Conservation (phyloP, 768 basidiomycete species). For the Leccinum olivaceopallidum region DNA sequence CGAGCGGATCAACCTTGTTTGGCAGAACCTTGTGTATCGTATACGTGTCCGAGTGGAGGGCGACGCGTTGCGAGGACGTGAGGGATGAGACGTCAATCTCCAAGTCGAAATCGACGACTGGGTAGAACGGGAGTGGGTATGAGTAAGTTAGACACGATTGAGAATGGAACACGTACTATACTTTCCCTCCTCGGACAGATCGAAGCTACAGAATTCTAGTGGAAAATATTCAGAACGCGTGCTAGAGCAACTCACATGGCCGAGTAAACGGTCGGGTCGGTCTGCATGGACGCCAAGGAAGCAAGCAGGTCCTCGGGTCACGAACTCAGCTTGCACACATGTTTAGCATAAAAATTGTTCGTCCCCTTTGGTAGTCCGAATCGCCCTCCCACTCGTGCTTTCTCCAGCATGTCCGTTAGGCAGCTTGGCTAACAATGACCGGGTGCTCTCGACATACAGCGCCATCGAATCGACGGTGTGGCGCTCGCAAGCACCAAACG, state of each 20-base stretch:
- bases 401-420: conserved; percentile 31
- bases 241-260: conserved; percentile 31
- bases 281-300: conserved; percentile 26
- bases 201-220: conserved; percentile 4
- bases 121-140: not conserved
- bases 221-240: not conserved
- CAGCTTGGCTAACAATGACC: conserved; percentile 26
- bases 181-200: conserved; percentile 75
- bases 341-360: conserved; percentile 32
- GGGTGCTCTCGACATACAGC: conserved; percentile 29
- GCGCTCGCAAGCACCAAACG: conserved; percentile 37
- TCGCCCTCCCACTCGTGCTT: conserved; percentile 36
- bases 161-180: conserved; percentile 72
- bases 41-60: conserved; percentile 94
- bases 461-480: conserved; percentile 28
- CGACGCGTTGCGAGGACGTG: conserved; percentile 87
- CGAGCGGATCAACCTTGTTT: conserved; percentile 97
- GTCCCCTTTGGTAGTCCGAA: conserved; percentile 33
- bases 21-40: conserved; percentile 96
- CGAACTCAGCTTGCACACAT: conserved; percentile 35
- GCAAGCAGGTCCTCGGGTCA: conserved; percentile 36
- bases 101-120: conserved; percentile 92
- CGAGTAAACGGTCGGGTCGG: conserved; percentile 35
- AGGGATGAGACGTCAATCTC: conserved; percentile 81
- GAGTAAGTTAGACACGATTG: not conserved